Evolutionary conservation across 2,329 filamentous ascomycete species (phyloP).

Genomic region (Alternaria brassicae): DNA sequence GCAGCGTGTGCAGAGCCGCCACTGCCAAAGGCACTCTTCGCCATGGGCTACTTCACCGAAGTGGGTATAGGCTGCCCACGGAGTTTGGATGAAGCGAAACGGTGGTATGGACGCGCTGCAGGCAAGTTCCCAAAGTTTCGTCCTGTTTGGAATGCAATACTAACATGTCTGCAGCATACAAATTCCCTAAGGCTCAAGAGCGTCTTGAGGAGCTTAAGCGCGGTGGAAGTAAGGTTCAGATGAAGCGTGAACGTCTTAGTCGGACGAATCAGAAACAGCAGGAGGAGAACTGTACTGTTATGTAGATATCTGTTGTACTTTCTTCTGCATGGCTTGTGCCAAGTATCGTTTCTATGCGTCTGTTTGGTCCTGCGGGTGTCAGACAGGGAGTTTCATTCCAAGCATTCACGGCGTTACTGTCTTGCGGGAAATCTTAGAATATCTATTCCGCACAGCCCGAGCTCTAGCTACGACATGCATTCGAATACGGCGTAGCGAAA

Average conservation of each 20-base stretch:
- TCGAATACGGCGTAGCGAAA: too few relatives aligned
- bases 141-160: neutral
- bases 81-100: constrained; percentile 92
- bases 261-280: constrained; percentile 83
- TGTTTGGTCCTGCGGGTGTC: neutral
- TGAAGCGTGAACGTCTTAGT: constrained; percentile 78
- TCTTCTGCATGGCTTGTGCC: neutral
- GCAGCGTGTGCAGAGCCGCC: constrained; percentile 78
- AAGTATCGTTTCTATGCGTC: neutral
- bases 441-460: too few relatives aligned
- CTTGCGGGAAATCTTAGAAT: neutral
- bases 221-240: constrained; percentile 74
- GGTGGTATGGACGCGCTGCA: constrained; percentile 97
- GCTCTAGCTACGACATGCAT: too few relatives aligned
- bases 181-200: constrained; percentile 91
- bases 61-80: constrained; percentile 87
- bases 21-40: constrained; percentile 92
- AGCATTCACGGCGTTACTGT: neutral
- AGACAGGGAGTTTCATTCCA: neutral
- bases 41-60: constrained; percentile 97
- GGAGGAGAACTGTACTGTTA: constrained; percentile 85
- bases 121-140: constrained; percentile 66
- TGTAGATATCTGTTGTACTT: constrained; percentile 59
- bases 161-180: constrained; percentile 71
- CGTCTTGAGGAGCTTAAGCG: constrained; percentile 90